Conservation (phyloP, 176 grass and related monocot genomes). For the Tillandsia leiboldiana region DNA sequence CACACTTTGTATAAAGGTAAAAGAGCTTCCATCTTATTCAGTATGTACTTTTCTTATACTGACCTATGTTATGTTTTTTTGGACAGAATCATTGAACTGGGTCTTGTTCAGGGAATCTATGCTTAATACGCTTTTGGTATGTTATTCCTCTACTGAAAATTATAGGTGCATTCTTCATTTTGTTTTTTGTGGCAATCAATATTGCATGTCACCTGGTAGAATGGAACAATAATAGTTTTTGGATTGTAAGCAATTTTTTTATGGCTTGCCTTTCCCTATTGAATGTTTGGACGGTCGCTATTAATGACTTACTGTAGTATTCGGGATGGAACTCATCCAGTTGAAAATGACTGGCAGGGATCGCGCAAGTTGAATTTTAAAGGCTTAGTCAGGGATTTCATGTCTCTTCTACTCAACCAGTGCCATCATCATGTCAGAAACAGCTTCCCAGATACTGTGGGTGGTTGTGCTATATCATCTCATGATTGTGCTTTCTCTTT, state of each 20-base stretch:
- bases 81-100: slow-evolving; percentile 64
- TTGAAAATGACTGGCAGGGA: slow-evolving; percentile 36
- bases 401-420: slow-evolving; percentile 42
- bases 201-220: not conserved
- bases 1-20: slow-evolving; percentile 72
- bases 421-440: slow-evolving; percentile 28
- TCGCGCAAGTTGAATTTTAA: slow-evolving; percentile 58
- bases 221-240: not conserved
- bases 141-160: slow-evolving; percentile 7
- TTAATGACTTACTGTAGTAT: too few species aligned
- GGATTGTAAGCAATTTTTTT: not conserved
- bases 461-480: slow-evolving; percentile 27
- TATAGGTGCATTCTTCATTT: not conserved
- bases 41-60: slow-evolving; percentile 1
- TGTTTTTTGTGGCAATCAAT: not conserved
- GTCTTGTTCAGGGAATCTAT: slow-evolving; percentile 69
- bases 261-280: not conserved
- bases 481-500: slow-evolving; percentile 39
- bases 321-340: not conserved
- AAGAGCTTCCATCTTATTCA: slow-evolving; percentile 1
- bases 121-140: slow-evolving; percentile 70
- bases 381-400: slow-evolving; percentile 60
- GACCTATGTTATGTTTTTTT: slow-evolving; percentile 5
- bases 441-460: slow-evolving; percentile 22
- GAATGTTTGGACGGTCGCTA: not conserved